Base-by-base conservation (phyloP, 169 alveolate species). In the Plasmodium cynomolgi region DNA sequence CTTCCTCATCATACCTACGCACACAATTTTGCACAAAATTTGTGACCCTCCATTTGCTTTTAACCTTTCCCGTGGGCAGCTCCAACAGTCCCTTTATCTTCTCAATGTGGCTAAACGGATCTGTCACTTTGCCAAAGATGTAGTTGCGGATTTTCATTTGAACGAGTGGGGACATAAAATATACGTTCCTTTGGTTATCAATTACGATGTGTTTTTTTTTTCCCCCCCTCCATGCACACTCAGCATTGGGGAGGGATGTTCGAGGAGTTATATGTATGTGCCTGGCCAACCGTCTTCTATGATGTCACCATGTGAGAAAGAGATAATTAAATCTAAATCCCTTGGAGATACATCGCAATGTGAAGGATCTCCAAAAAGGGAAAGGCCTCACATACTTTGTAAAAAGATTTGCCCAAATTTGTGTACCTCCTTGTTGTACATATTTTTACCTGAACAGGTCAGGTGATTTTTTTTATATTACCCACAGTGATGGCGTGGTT, bases 51-150 rank as follows among this genome's bases (percentile, higher is more conserved):
- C 80, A 29, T 29, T 20, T 26, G 62, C 26, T 77, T 29, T n/a
- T 85, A 11, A 44, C n/a, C 37, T 37, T 85, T 15, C 56, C 58
- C 20, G 15, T 6, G 1, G 62, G 62, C 23, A 13, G 26, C 26
- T 74, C 93, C 23, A 85, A 44, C 41, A 47, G 13, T 20, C 62
- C 33, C 74, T 85, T 86, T 34, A 86, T 62, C 34, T 77, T 86
- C 44, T 86, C 93, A 50, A 86, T 37, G 47, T 56, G 39, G 47
- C 44, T 26, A 44, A 74, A 86, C 79, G 77, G 29, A 26, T 86
- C 93, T 5, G 83, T 77, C 8, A 86, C 58, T 54, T 79, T 75
- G 33, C 84, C 93, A n/a, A 86, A 86, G 77, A 68, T 68, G 77
- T 68, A 68, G 77, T 68, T 68, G 20, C 77, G 4, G 37, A 68